Evolutionary conservation across 257 asterid species (phyloP).

Genomic region (Apocynum venetum): DNA sequence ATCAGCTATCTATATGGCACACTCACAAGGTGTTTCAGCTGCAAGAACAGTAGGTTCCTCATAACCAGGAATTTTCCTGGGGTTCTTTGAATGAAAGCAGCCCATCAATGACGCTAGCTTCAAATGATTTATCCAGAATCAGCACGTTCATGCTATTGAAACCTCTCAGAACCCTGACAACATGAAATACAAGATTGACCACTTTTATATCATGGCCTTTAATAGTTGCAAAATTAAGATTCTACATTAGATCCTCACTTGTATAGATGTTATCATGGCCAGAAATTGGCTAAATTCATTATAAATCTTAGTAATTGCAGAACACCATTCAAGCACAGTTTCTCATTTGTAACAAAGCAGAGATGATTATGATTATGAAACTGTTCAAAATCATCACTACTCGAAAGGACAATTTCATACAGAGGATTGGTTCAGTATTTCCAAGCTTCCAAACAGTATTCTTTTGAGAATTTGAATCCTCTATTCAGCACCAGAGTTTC

Average conservation of each 20-base stretch:
- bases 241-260: neutral
- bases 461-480: neutral
- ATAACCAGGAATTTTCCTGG: slow-evolving; percentile 51
- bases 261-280: neutral
- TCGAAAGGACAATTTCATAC: neutral
- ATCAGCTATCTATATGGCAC: slow-evolving; percentile 13
- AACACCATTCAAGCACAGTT: neutral
- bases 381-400: neutral
- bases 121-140: slow-evolving; percentile 18
- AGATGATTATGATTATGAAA: neutral
- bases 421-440: neutral
- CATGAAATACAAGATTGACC: neutral
- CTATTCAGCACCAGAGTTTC: neutral
- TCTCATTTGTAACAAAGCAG: neutral
- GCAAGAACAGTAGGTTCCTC: slow-evolving; percentile 85
- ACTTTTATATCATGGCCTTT: neutral
- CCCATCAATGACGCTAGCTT: slow-evolving; percentile 47
- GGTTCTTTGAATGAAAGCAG: slow-evolving; percentile 55
- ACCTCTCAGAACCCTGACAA: slow-evolving; percentile 14
- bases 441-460: neutral
- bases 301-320: neutral
- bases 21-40: slow-evolving; percentile 90
- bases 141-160: slow-evolving; percentile 24
- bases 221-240: neutral
- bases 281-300: neutral